Evolutionary conservation across 225 moss, liverwort and hornwort genomes (phyloP), one percentile per base, ranked within the genome.

Genomic region (Pseudisothecium myosuroides): DNA sequence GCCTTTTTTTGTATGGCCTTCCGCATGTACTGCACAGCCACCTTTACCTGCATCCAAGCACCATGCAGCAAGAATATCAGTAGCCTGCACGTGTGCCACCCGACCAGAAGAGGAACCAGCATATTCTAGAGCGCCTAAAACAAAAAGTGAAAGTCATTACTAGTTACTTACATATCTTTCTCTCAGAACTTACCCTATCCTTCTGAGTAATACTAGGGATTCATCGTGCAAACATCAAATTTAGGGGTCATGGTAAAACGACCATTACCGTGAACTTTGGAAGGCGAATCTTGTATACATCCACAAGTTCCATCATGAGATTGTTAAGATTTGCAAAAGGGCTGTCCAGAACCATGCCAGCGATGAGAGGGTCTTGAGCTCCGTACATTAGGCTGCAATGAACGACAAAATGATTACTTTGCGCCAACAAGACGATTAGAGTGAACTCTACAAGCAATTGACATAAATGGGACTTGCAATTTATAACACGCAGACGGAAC

Each of bases 271-370:
- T 99, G 86, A 99, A 99, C 87, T 99, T 99, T 41, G 99, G 99
- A 87, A 99, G 97, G 56, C 99, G 97, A 85, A 99, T 99, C 92
- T 99, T 99, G 92, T 99, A 97, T 17, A 99, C 99, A 85, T 96
- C 99, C 69, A 97, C 99, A 89, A 99, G 96, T 93, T 99, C 99
- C 99, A 99, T 97, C 96, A 99, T 99, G 56, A 99, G 95, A 63
- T 99, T 97, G 87, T 96, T 96, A 60, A 99, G 97, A 91, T 97
- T 99, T 79, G 99, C 93, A 66, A 99, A 99, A 82, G 99, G 99
- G 84, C 99, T 99, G 89, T 97, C 97, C 89, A 99, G 91, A 82
- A 99, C 97, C 99, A 99, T 97, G 90, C 99, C 96, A 75, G 97
- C 97, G 80, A 99, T 94, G 62, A 96, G 97, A 76, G 97, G 97